Conservation (phyloP, 495 filamentous ascomycete species). For the Penicillium antarcticum region DNA sequence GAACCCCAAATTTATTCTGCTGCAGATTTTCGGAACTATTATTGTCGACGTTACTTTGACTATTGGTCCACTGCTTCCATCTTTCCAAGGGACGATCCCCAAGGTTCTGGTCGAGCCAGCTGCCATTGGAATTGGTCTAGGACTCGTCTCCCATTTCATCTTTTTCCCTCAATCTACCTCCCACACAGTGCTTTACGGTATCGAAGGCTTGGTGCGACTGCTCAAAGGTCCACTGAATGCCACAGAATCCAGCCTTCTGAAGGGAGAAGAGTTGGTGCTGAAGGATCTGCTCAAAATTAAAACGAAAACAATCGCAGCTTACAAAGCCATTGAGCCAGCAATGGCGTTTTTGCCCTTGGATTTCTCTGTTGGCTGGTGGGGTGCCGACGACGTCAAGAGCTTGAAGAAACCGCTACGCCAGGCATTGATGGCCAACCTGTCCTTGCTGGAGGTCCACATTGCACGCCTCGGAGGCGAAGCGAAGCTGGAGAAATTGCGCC, state of each 20-base stretch:
- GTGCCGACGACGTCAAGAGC: slow-evolving; percentile 27
- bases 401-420: slow-evolving; percentile 25
- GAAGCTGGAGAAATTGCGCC: slow-evolving; percentile 20
- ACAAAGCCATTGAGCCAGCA: slow-evolving; percentile 22
- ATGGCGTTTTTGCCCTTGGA: slow-evolving; percentile 28
- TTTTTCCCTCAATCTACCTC: slow-evolving; percentile 44
- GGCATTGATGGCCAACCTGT: slow-evolving; percentile 13
- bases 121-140: slow-evolving; percentile 36
- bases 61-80: slow-evolving; percentile 30
- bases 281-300: slow-evolving; percentile 16
- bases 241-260: slow-evolving; percentile 15
- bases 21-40: slow-evolving; percentile 36
- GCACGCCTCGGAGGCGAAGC: slow-evolving; percentile 17
- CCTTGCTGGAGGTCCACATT: slow-evolving; percentile 25
- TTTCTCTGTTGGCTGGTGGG: slow-evolving; percentile 29
- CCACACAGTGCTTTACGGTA: slow-evolving; percentile 28
- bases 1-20: slow-evolving; percentile 35
- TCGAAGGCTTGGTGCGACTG: slow-evolving; percentile 29
- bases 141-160: slow-evolving; percentile 32
- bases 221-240: slow-evolving; percentile 29
- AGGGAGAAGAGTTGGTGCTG: slow-evolving; percentile 10
- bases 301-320: slow-evolving; percentile 11
- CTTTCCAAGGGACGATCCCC: slow-evolving; percentile 38
- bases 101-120: slow-evolving; percentile 33
- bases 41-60: slow-evolving; percentile 36